phyloP scores from a whole-genome alignment of 805 yeast species.

The Schizosaccharomyces japonicus region DNA sequence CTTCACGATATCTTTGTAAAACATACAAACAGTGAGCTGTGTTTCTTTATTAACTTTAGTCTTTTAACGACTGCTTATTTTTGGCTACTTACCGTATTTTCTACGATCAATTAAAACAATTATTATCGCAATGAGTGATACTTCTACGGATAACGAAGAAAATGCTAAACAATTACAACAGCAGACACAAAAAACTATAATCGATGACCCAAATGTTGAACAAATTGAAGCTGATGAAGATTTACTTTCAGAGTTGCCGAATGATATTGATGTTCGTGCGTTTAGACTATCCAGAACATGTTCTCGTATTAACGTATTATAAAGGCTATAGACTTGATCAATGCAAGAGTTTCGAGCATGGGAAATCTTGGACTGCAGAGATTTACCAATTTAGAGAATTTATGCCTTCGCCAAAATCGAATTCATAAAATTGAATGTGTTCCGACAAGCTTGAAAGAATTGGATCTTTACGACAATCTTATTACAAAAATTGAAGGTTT shows the following conservation, averaged over 20 bases:
- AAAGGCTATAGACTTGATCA: not conserved
- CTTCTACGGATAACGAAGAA: too few species aligned
- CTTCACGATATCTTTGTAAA: too few species aligned
- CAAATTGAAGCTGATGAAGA: constrained; percentile 12
- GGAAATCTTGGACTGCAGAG: constrained; percentile 5
- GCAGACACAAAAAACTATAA: too few species aligned
- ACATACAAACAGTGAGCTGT: too few species aligned
- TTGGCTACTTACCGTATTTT: too few species aligned
- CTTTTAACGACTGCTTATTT: too few species aligned
- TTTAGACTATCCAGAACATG: not conserved
- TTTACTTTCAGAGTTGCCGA: constrained; percentile 7
- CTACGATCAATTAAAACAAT: too few species aligned
- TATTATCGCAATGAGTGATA: too few species aligned
- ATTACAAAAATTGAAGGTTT: constrained; percentile 58
- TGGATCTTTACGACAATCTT: constrained; percentile 81
- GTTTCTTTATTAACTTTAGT: too few species aligned
- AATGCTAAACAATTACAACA: too few species aligned
- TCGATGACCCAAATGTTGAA: constrained; percentile 2
- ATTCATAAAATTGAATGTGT: constrained; percentile 47
- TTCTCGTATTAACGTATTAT: not conserved
- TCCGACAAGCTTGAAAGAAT: constrained; percentile 36
- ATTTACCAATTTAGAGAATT: constrained; percentile 13
- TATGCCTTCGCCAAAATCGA: constrained; percentile 67
- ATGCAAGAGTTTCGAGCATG: constrained; percentile 6
- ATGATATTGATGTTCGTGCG: constrained; percentile 5